Evolutionary conservation across 2,329 filamentous ascomycete genomes (phyloP), one percentile per base, ranked within the genome.

Genomic region (Trichothecium roseum): DNA sequence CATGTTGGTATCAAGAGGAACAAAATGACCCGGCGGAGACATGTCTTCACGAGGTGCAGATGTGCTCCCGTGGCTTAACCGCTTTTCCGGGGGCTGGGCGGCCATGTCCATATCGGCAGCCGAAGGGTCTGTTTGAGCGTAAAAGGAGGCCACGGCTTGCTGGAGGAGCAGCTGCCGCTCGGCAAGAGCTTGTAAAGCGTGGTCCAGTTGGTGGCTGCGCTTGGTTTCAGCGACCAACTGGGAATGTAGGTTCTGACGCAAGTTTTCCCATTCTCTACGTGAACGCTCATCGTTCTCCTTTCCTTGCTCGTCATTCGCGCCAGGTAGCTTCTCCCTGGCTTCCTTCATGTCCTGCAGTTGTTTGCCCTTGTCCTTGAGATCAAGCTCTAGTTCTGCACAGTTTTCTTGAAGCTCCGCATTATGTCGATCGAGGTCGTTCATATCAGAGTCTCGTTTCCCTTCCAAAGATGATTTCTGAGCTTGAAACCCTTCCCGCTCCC

Each of bases 261-360:
- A 63, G 7, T 61, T 55, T 17, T 72, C 69, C 68, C 74, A 81
- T 20, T 74, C 67, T 32, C 67, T 62, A 39, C 68, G 67, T 16
- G 76, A 57, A 32, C 69, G 63, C 32, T 55, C 55, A 34, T 76
- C 68, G 36, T 59, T 62, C 35, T 69, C 63, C 35, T 64, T 63
- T 66, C 63, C 69, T 41, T 66, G 68, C 12, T 76, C 72, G 27
- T 77, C 75, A 37, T 77, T 68, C n/a, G 65, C 72, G 13, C 71
- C 77, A 3, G 74, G 70, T 10, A 76, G 66, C 37, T 69, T 72
- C 54, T 81, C 81, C 34, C 77, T 64, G 43, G 81, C 73, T 39
- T 79, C 76, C 52, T 91, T 84, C 18, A 87, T 67, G 35, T 78
- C 71, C 52, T 85, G 84, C 44, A 89, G 74, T 43, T 81, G 74